These are phyloP conservation scores for Linnemannia hyalina DNA, from an alignment of 192 early-diverging fungal genomes.

Conservation along the genomic window DNA sequence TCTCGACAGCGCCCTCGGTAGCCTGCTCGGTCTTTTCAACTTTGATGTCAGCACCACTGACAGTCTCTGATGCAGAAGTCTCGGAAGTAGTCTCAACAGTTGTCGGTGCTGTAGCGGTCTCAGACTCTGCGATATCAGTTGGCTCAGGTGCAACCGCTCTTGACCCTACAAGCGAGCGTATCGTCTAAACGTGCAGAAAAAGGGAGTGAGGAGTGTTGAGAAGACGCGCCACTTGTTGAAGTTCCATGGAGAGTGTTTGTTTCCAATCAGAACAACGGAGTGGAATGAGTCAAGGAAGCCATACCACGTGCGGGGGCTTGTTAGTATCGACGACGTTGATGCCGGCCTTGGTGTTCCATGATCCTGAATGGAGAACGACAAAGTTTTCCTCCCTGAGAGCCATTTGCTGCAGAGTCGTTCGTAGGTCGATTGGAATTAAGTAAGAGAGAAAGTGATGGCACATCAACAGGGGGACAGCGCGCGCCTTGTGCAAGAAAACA, in stretches of 20 bases:
- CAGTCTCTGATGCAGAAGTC: not conserved
- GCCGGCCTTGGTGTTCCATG: conserved; percentile 81
- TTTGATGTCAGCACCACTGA: conserved; percentile 50
- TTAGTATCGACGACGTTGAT: conserved; percentile 82
- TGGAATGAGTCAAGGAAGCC: conserved; percentile 17
- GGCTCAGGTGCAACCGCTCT: conserved; percentile 35
- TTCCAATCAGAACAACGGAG: conserved; percentile 12
- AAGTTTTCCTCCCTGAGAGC: conserved; percentile 81
- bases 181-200: conserved; percentile 17
- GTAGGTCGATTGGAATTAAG: not conserved
- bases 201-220: not conserved
- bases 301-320: conserved; percentile 75
- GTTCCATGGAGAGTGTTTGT: not conserved
- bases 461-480: not conserved
- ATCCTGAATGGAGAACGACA: conserved; percentile 91
- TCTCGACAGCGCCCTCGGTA: not conserved
- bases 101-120: conserved; percentile 7
- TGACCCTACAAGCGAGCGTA: conserved; percentile 39
- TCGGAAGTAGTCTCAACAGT: conserved; percentile 12
- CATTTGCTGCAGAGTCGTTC: conserved; percentile 23
- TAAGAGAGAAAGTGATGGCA: not conserved
- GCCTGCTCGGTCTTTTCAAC: conserved; percentile 21
- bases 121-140: not conserved
- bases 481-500: not conserved
- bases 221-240: not conserved